Evolutionary conservation across 805 yeast species (phyloP), one percentile per base, ranked within the genome.

Genomic region (Yarrowia divulgata): DNA sequence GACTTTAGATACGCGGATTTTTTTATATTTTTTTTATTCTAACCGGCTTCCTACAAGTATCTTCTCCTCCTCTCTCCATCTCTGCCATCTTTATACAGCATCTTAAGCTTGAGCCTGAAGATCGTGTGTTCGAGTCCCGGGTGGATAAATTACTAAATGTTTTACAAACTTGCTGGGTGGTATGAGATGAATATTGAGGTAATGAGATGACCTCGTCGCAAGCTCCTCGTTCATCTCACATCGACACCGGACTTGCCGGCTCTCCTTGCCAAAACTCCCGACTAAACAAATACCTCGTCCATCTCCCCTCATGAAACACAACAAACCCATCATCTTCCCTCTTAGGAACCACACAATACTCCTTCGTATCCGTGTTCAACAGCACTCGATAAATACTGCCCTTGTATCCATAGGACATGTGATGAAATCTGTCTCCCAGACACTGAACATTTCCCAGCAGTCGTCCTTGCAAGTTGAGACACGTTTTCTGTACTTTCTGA

Each of bases 381-480:
- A 57, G 14, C 4, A 57, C 63, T 10, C 63, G 19, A 23, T 57
- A 57, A 9, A 57, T 57, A 8, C n/a, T 10, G 3, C 63, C 63
- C 37, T 57, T 57, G 48, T 57, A 57, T 3, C 63, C 63, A 14
- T 57, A 57, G 3, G 63, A 57, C 48, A 57, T 57, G 48, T 57
- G 63, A 12, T 57, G 63, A 9, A 40, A 57, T 10, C 63, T 23
- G 23, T 57, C 63, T 6, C 63, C 63, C 7, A 57, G 63, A 57
- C 63, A 57, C 63, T 57, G 63, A 7, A 57, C 63, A 16, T 57
- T 57, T 1, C 63, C 63, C 19, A 57, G 39, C 9, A 57, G 14
- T 10, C 63, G 10, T n/a, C 63, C 63, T 37, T 57, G 63, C 3
- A 57, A 16, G 19, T 57, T 57, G 19, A 57, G 18, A 40, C 48